phyloP scores from a whole-genome alignment of 805 yeast genomes.

The Wickerhamomyces tratensis region DNA sequence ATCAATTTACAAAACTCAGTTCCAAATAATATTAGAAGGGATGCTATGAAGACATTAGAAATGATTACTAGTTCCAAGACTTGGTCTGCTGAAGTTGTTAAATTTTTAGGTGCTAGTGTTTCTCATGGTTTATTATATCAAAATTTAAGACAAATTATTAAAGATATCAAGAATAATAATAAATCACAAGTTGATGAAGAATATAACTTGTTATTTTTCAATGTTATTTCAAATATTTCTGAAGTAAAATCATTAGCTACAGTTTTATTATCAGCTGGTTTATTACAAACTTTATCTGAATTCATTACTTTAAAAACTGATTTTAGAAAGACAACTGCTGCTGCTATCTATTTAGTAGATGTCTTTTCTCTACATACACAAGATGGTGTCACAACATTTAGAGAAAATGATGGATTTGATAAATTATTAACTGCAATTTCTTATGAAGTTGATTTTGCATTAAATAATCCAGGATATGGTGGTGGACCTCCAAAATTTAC shows the following conservation, averaged over 20 bases:
- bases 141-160: conserved; percentile 53
- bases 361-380: conserved; percentile 17
- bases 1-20: conserved; percentile 56
- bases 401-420: conserved; percentile 56
- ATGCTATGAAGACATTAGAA: conserved; percentile 60
- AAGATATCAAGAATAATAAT: conserved; percentile 33
- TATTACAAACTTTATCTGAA: conserved; percentile 54
- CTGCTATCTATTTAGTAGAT: conserved; percentile 52
- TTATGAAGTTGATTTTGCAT: conserved; percentile 55
- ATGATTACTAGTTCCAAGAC: conserved; percentile 55
- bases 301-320: conserved; percentile 45
- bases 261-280: conserved; percentile 65
- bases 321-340: conserved; percentile 48
- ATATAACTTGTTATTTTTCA: conserved; percentile 40
- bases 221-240: conserved; percentile 51
- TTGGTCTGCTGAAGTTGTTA: conserved; percentile 69
- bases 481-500: conserved; percentile 48
- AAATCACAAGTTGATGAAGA: conserved; percentile 33
- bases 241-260: conserved; percentile 45
- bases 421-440: conserved; percentile 49
- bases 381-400: conserved; percentile 53
- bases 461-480: conserved; percentile 47
- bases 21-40: conserved; percentile 41
- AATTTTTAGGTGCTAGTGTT: conserved; percentile 77
- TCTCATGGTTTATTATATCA: conserved; percentile 78